phyloP scores from a whole-genome alignment of 1,284 basidiomycete genomes.

The Kalmanozyma brasiliensis region DNA sequence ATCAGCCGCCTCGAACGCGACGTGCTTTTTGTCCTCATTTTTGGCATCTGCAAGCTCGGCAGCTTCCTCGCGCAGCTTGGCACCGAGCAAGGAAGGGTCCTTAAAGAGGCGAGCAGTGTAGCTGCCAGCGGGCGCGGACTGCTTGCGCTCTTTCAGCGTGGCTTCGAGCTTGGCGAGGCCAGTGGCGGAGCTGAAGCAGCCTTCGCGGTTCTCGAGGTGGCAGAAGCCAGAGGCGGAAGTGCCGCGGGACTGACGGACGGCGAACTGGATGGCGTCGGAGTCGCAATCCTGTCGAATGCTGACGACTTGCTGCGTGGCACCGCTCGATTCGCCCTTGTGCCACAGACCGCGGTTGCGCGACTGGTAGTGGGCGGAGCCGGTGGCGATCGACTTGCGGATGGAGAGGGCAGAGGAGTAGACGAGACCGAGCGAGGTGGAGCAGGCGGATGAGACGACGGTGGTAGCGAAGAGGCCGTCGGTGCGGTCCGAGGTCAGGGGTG shows the following conservation, averaged over 20 bases:
- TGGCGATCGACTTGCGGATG: slow-evolving; percentile 84
- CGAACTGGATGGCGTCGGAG: slow-evolving; percentile 88
- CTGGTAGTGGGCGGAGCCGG: slow-evolving; percentile 93
- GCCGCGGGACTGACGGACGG: slow-evolving; percentile 85
- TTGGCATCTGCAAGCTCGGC: slow-evolving; percentile 91
- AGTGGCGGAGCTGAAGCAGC: slow-evolving; percentile 80
- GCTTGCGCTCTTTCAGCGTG: slow-evolving; percentile 79
- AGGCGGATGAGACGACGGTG: slow-evolving; percentile 75
- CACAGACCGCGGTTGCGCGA: slow-evolving; percentile 90
- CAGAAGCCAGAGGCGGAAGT: slow-evolving; percentile 76
- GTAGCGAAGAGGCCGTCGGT: slow-evolving; percentile 93
- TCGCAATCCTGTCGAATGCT: slow-evolving; percentile 91
- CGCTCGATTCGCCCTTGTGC: slow-evolving; percentile 96
- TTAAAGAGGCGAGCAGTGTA: slow-evolving; percentile 91
- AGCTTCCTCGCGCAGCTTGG: slow-evolving; percentile 98
- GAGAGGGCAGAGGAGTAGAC: slow-evolving; percentile 96
- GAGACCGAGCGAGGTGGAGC: slow-evolving; percentile 80
- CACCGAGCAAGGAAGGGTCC: slow-evolving; percentile 81
- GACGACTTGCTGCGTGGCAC: slow-evolving; percentile 88
- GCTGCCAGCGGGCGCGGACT: slow-evolving; percentile 84
- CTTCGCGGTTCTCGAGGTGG: slow-evolving; percentile 76
- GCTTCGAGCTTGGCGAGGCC: slow-evolving; percentile 86
- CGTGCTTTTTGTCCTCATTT: slow-evolving; percentile 76
- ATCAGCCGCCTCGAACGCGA: slow-evolving; percentile 97
- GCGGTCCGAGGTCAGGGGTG: slow-evolving; percentile 84